These are phyloP conservation scores for Marasmius tenuissimus DNA, from an alignment of 1,284 basidiomycete genomes.

Conservation along the genomic window DNA sequence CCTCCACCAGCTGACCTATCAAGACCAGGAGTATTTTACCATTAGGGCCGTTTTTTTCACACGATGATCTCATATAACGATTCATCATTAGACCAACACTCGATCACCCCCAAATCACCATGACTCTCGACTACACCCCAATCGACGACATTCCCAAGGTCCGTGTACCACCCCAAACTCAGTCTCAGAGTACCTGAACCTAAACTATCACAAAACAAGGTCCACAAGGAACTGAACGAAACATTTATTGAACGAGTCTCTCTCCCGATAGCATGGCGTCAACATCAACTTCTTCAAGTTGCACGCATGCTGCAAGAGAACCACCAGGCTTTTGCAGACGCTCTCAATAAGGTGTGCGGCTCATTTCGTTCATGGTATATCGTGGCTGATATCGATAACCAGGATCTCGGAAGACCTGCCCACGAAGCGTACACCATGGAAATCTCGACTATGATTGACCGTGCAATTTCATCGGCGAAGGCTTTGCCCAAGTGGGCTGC, in stretches of 20 bases:
- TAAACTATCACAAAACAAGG: conserved; percentile 25
- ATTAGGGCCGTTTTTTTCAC: no score
- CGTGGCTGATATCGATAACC: not conserved
- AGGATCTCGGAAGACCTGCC: conserved; percentile 57
- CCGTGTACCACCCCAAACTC: not conserved
- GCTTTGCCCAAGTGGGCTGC: conserved; percentile 53
- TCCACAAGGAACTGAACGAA: conserved; percentile 41
- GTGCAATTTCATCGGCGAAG: conserved; percentile 46
- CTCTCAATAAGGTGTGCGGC: conserved; percentile 30
- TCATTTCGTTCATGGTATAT: not conserved
- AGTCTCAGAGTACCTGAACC: not conserved
- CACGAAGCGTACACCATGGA: conserved; percentile 40
- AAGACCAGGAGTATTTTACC: no score
- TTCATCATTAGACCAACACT: no score
- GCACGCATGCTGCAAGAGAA: conserved; percentile 65
- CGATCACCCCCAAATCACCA: no score
- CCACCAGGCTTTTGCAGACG: conserved; percentile 43
- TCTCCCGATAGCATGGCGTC: conserved; percentile 52
- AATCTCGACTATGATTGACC: conserved; percentile 37
- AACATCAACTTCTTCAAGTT: conserved; percentile 64
- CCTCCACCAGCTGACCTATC: no score
- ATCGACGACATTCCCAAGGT: not conserved
- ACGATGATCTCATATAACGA: no score
- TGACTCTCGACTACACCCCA: no score
- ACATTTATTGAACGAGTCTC: conserved; percentile 55